Base-by-base conservation (phyloP, 192 early-diverging fungal species). In the Mortierella hygrophila region DNA sequence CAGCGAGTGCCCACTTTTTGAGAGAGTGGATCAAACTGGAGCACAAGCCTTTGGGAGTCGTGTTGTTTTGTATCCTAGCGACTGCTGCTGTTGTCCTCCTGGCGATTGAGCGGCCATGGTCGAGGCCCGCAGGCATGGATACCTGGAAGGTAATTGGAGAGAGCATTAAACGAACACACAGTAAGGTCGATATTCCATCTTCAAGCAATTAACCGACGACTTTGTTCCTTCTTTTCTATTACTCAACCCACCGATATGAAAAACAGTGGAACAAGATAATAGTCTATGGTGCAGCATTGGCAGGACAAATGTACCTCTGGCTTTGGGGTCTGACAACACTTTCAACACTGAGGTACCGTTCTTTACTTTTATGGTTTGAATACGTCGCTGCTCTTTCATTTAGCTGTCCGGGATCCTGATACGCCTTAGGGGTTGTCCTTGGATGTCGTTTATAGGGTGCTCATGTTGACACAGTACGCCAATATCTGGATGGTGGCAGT, bases 381-480 rank as follows among this genome's bases (percentile, higher is more conserved):
- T 46, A 2, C 73, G 49, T 8, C 3, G 35, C 16, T 9, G 54
- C 35, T 37, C 26, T 11, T 2, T 40, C 7, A 35, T 41, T 75
- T 55, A 37, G 15, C 9, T 46, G 0, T 46, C 10, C 13, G 3
- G 70, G 70, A 71, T 23, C 21, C 41, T 42, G 4, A 73, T 29
- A 40, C 29, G 11, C 41, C 9, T 37, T 37, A 0, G 26, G 20
- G 11, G 35, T 52, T 40, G 10, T 38, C n/a, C 18, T 55, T 40
- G 3, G 11, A 68, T 49, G 37, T 20, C 41, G 37, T n/a, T 38
- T 15, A 42, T 77, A 90, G 89, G 70, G 78, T 72, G 47, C 65
- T 90, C 49, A 88, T 90, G 77, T 55, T 90, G 70, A 90, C 89
- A 1, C 86, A 90, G 49, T 90, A 88, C 52, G 70, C 89, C 23